Evolutionary conservation across 2,329 filamentous ascomycete genomes (phyloP).

Genomic region (Parastagonospora nodorum): DNA sequence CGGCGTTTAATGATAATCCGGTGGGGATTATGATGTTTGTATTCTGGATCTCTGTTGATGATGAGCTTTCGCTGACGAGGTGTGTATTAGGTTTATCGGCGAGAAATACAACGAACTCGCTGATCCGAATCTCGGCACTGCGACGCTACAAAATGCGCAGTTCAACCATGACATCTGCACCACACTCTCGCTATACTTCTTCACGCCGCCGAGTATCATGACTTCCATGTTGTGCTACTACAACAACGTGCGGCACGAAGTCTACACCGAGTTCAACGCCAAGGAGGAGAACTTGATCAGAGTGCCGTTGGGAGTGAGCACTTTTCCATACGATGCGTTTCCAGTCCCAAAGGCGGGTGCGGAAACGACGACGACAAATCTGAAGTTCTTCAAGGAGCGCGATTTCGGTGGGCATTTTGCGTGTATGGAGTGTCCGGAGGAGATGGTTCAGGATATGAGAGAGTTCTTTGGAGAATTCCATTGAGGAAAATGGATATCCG

Average conservation of each 20-base stretch:
- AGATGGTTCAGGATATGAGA: slow-evolving; percentile 30
- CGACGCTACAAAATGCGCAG: slow-evolving; percentile 33
- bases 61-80: background rate
- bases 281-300: slow-evolving; percentile 45
- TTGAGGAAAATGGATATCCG: too few species aligned
- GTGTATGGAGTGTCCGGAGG: slow-evolving; percentile 30
- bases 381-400: slow-evolving; percentile 44
- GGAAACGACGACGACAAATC: slow-evolving; percentile 46
- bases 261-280: slow-evolving; percentile 45
- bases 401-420: slow-evolving; percentile 32
- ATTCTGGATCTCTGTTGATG: background rate
- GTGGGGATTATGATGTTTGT: slow-evolving; percentile 52
- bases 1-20: slow-evolving; percentile 51
- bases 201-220: slow-evolving; percentile 45
- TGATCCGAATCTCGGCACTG: slow-evolving; percentile 33
- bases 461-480: slow-evolving; percentile 22
- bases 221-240: slow-evolving; percentile 45
- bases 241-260: slow-evolving; percentile 47
- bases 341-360: slow-evolving; percentile 40
- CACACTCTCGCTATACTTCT: slow-evolving; percentile 43
- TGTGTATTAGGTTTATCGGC: slow-evolving; percentile 40
- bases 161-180: slow-evolving; percentile 38
- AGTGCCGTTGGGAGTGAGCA: slow-evolving; percentile 46
- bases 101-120: slow-evolving; percentile 51
- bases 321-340: slow-evolving; percentile 45